Conservation (phyloP, 345 rosid species). For the Eucalyptus rudis region DNA sequence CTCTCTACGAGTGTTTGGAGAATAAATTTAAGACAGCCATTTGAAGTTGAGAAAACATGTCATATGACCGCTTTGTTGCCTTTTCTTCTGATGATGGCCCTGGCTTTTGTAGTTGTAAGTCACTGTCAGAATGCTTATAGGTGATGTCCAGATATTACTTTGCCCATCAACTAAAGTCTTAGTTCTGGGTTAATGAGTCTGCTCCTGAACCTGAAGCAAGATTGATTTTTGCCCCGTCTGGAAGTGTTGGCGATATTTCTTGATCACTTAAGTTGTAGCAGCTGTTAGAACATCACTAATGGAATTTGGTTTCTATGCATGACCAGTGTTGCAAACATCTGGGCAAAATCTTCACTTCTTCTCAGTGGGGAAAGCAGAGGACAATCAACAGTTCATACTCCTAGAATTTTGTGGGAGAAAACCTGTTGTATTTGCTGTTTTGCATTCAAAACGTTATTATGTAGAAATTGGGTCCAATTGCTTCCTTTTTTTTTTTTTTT, state of each 20-base stretch:
- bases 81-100: not conserved
- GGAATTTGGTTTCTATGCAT: not conserved
- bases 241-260: not conserved
- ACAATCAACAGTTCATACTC: not conserved
- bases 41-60: not conserved
- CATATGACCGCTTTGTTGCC: not conserved
- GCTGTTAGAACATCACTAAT: not conserved
- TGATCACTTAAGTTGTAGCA: not conserved
- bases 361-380: not conserved
- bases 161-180: not conserved
- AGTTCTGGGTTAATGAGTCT: not conserved
- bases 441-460: not conserved
- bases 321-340: not conserved
- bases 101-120: not conserved
- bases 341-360: not conserved
- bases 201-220: not conserved
- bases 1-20: not conserved
- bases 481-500: not conserved
- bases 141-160: not conserved
- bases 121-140: not conserved
- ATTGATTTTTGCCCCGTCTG: not conserved
- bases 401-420: not conserved
- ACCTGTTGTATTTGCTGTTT: not conserved
- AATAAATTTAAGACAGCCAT: not conserved
- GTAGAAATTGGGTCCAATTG: not conserved